These are phyloP conservation scores for Pleurotus cornucopiae DNA, from an alignment of 768 basidiomycete species.

Conservation along the genomic window DNA sequence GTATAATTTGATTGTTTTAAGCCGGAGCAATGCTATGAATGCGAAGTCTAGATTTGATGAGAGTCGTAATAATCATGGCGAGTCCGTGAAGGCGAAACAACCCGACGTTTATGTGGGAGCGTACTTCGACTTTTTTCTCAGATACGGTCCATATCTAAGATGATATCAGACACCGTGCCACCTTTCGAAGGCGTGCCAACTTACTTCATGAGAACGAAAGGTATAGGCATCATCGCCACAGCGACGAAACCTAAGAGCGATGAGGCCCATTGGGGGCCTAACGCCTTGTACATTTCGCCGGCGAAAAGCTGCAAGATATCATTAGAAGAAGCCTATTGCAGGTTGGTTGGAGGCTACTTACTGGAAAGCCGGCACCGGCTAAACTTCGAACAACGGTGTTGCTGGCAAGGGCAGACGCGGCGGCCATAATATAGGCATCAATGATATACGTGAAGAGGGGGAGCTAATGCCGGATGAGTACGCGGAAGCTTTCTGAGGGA, in stretches of 20 bases:
- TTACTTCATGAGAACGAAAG: constrained; percentile 39
- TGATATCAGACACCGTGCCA: too few relatives aligned
- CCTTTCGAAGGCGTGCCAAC: constrained; percentile 6
- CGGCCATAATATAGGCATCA: constrained; percentile 50
- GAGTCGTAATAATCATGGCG: too few relatives aligned
- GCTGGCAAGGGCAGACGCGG: constrained; percentile 55
- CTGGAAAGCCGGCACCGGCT: constrained; percentile 50
- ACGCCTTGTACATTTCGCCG: constrained; percentile 45
- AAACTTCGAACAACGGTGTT: constrained; percentile 49
- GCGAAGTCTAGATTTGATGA: too few relatives aligned
- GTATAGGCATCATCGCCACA: constrained; percentile 46
- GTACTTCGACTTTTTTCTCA: constrained; percentile 40
- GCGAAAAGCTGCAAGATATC: constrained; percentile 40
- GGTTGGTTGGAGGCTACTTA: constrained; percentile 15
- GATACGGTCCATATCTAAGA: constrained; percentile 34
- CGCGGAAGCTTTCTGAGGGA: not conserved
- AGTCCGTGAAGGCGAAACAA: not conserved
- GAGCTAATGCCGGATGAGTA: constrained; percentile 27
- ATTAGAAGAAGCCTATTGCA: constrained; percentile 7
- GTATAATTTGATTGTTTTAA: too few relatives aligned
- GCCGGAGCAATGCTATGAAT: too few relatives aligned
- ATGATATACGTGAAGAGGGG: constrained; percentile 58
- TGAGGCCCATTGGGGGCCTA: constrained; percentile 57
- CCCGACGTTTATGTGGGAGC: constrained; percentile 23
- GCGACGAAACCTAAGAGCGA: constrained; percentile 51